Base-by-base conservation (phyloP, 805 yeast genomes). In the Spathaspora arborariae region DNA sequence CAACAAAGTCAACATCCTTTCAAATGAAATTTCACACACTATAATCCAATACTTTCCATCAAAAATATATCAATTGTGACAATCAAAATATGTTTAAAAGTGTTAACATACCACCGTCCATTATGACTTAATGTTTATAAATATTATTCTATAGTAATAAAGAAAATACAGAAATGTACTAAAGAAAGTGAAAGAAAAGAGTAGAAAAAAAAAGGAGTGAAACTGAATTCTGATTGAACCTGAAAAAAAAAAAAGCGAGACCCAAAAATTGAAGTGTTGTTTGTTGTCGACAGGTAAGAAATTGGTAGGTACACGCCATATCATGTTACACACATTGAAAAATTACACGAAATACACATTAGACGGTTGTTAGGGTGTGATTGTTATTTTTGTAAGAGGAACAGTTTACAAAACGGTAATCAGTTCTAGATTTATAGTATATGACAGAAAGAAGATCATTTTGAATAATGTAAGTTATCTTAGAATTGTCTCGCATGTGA, bases 61-160 rank as follows among this genome's bases (percentile, higher is more conserved):
- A 6, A 13, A 30, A 30, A 30, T 30, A n/a, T 13, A 30, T 30
- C 35, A 30, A 30, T 30, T 30, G 35, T 13, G 35, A 30, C 35
- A 10, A 30, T 30, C n/a, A 3, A 15, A 8, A 30, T 30, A 16
- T 30, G 18, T 13, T 30, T n/a, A 30, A 30, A 13, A 15, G 35
- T 9, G 16, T 13, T 30, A n/a, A 77, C 81, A 67, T 77, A 77
- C 81, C 80, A 67, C 80, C 80, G 76, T 78, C 82, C 82, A 78
- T 77, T 60, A 67, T 76, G 70, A 59, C 50, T 54, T 48, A 50
- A 49, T 45, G 21, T 18, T 39, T 20, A 44, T 39, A 11, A 37
- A 30, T 30, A 30, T 30, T 30, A 30, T 37, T 37, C 39, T 37
- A 37, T 37, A 37, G 24, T 37, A 30, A 36, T 36, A 36, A 36